Evolutionary conservation across 225 moss, liverwort and hornwort species (phyloP).

Genomic region (Straminergon stramineum): DNA sequence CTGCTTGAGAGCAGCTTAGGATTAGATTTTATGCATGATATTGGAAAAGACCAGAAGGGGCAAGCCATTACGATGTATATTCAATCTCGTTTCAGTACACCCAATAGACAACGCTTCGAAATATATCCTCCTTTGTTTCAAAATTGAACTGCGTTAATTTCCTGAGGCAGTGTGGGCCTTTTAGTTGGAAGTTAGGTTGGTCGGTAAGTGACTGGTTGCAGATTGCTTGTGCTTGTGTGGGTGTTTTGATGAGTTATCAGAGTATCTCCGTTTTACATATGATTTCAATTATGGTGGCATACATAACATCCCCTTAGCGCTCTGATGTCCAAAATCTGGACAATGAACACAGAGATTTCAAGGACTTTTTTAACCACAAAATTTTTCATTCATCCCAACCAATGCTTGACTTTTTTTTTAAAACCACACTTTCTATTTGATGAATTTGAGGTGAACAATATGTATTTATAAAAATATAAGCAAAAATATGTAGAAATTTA

Average conservation of each 20-base stretch:
- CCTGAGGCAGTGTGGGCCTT: background rate
- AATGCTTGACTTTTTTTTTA: background rate
- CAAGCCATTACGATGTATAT: background rate
- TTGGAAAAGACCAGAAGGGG: background rate
- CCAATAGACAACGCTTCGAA: background rate
- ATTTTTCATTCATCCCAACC: too few species aligned
- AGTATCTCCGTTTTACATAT: background rate
- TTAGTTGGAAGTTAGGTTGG: background rate
- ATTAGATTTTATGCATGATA: background rate
- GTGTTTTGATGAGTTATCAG: background rate
- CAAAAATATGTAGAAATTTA: too few species aligned
- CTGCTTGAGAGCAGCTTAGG: background rate
- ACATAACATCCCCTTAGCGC: background rate
- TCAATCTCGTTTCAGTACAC: background rate
- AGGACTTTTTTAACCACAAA: too few species aligned
- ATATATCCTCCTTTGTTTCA: background rate
- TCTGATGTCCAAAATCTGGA: too few species aligned
- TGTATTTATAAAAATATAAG: background rate
- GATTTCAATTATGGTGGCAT: background rate
- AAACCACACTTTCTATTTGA: background rate
- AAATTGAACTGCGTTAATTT: background rate
- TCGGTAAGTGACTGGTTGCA: background rate
- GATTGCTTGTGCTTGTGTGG: background rate
- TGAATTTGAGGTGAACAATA: background rate
- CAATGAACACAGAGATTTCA: too few species aligned